Conservation (phyloP, 2,329 filamentous ascomycete species). For the Lasiodiplodia citricola region DNA sequence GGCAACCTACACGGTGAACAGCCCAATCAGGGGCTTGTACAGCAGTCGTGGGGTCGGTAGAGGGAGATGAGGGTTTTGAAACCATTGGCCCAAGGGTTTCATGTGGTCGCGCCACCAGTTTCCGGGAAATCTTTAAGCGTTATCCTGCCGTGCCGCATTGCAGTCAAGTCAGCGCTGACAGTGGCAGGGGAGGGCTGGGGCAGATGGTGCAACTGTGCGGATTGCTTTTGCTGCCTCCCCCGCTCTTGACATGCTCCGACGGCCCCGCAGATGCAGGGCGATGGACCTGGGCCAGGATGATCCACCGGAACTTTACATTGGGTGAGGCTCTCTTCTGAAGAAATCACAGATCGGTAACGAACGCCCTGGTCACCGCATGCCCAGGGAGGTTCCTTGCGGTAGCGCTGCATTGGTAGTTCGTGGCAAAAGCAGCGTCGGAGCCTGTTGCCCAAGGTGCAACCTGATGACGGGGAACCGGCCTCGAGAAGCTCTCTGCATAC, state of each 20-base stretch:
- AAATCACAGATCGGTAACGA: not conserved
- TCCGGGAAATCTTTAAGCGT: slow-evolving; percentile 6
- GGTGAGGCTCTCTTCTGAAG: not conserved
- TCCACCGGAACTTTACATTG: not conserved
- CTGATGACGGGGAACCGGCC: slow-evolving; percentile 1
- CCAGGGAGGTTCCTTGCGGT: not conserved
- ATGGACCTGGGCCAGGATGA: not conserved
- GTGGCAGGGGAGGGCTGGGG: slow-evolving; percentile 5
- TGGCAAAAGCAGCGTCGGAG: slow-evolving; percentile 9
- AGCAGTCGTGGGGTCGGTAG: not conserved
- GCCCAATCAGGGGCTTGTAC: slow-evolving; percentile 21
- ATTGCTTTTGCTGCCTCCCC: slow-evolving; percentile 4
- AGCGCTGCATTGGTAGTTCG: slow-evolving; percentile 6
- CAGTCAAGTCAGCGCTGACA: slow-evolving; percentile 22
- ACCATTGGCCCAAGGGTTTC: slow-evolving; percentile 17
- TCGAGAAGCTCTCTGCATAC: slow-evolving; percentile 13
- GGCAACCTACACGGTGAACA: slow-evolving; percentile 11
- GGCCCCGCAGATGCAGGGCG: not conserved
- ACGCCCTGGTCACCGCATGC: not conserved
- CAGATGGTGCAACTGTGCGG: slow-evolving; percentile 1
- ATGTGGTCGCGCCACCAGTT: slow-evolving; percentile 8
- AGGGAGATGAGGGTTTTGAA: slow-evolving; percentile 3
- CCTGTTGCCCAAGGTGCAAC: slow-evolving; percentile 3
- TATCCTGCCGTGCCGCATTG: slow-evolving; percentile 16
- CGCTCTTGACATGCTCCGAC: not conserved